These are phyloP conservation scores for Sordariomycetes sp. DNA, from an alignment of 2,329 filamentous ascomycete species.

Conservation along the genomic window DNA sequence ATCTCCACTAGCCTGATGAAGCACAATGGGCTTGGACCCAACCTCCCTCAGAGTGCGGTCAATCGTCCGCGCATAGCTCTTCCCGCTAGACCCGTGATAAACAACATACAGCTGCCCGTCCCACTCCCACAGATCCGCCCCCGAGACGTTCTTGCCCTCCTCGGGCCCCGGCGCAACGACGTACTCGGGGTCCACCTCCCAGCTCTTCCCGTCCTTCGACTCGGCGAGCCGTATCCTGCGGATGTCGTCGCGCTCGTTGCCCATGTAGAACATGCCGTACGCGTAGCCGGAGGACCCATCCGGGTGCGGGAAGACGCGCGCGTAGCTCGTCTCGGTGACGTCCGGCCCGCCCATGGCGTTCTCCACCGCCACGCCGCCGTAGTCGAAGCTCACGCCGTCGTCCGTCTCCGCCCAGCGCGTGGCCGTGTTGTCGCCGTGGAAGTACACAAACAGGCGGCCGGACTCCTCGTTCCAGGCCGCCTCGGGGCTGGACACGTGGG, in stretches of 20 bases:
- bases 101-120: slow-evolving; percentile 9
- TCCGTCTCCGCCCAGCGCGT: slow-evolving; percentile 10
- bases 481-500: slow-evolving; percentile 11
- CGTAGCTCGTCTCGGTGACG: slow-evolving; percentile 15
- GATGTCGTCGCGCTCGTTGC: slow-evolving; percentile 12
- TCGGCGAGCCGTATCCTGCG: slow-evolving; percentile 15
- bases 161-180: slow-evolving; percentile 8
- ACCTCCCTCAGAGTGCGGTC: slow-evolving; percentile 9
- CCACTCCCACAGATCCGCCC: slow-evolving; percentile 9
- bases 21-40: slow-evolving; percentile 7
- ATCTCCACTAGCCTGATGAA: slow-evolving; percentile 7
- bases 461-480: slow-evolving; percentile 8
- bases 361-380: slow-evolving; percentile 11
- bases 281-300: slow-evolving; percentile 10
- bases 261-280: slow-evolving; percentile 17
- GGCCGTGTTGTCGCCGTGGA: slow-evolving; percentile 9
- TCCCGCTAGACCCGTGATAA: slow-evolving; percentile 10
- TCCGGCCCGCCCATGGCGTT: slow-evolving; percentile 12
- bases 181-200: slow-evolving; percentile 10
- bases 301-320: slow-evolving; percentile 13
- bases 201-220: slow-evolving; percentile 11
- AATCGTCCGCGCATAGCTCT: slow-evolving; percentile 10
- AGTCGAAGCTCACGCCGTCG: slow-evolving; percentile 9
- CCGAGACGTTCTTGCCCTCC: slow-evolving; percentile 10
- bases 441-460: slow-evolving; percentile 9